Percentiles rank a stretch among this genome's conserved stretches.
Conservation (phyloP, 2,329 filamentous ascomycete species). For the Aspergillus intermedius region DNA sequence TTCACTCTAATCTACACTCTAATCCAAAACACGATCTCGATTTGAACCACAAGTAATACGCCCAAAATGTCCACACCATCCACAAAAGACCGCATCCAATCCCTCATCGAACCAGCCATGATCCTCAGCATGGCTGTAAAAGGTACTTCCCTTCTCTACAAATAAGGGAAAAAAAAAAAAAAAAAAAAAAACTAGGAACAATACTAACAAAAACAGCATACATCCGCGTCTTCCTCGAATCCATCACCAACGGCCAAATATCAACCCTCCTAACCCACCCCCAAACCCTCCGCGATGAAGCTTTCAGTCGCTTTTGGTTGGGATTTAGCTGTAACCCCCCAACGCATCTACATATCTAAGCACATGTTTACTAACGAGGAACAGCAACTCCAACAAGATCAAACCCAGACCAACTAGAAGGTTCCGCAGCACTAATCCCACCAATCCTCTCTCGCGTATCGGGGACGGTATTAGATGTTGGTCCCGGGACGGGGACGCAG, state of each 20-base stretch:
- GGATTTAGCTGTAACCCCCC: slow-evolving; percentile 26
- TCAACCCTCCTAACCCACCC: slow-evolving; percentile 29
- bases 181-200: not conserved
- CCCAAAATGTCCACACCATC: not conserved
- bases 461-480: slow-evolving; percentile 44
- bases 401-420: slow-evolving; percentile 9
- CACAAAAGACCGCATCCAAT: not conserved
- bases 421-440: slow-evolving; percentile 35
- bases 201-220: slow-evolving; percentile 24
- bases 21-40: not conserved
- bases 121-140: not conserved
- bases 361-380: not conserved
- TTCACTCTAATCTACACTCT: not conserved
- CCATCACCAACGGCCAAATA: slow-evolving; percentile 26
- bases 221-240: slow-evolving; percentile 24
- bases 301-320: slow-evolving; percentile 38
- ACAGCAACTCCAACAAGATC: slow-evolving; percentile 1
- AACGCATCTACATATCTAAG: slow-evolving; percentile 1
- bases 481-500: slow-evolving; percentile 49
- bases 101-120: not conserved
- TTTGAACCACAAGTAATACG: too few species aligned
- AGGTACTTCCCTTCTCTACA: not conserved
- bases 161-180: not conserved
- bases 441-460: slow-evolving; percentile 33
- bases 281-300: slow-evolving; percentile 30